Conservation (phyloP, 768 basidiomycete species). For the Dioszegia hungarica region DNA sequence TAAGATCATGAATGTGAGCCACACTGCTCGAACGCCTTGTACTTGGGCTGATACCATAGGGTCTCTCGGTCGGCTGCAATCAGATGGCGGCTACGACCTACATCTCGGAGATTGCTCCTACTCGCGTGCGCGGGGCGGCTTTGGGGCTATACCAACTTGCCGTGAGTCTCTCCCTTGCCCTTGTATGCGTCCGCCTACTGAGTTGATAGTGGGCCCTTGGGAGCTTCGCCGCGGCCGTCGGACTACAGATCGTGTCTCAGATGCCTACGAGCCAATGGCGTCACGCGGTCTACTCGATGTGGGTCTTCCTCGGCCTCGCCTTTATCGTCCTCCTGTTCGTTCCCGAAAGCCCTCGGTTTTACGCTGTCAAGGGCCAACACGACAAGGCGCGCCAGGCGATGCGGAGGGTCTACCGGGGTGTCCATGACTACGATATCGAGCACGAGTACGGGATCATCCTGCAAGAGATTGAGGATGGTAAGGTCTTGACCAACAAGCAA, state of each 20-base stretch:
- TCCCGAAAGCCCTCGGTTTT: constrained; percentile 28
- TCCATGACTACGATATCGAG: constrained; percentile 15
- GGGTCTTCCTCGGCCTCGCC: constrained; percentile 18
- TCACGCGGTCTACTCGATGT: constrained; percentile 28
- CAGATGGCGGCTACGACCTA: constrained; percentile 11
- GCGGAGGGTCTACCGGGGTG: constrained; percentile 3
- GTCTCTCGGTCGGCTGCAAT: constrained; percentile 10
- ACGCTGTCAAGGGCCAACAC: neutral
- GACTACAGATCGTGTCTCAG: constrained; percentile 12
- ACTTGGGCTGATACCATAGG: neutral
- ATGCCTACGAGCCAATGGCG: constrained; percentile 15
- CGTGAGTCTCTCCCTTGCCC: constrained; percentile 20
- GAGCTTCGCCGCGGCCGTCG: constrained; percentile 14
- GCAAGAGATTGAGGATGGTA: constrained; percentile 8
- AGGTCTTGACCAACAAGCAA: neutral
- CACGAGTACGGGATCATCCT: constrained; percentile 14
- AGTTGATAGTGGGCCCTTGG: constrained; percentile 19
- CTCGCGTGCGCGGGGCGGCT: constrained; percentile 11
- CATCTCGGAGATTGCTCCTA: constrained; percentile 25
- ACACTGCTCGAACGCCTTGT: neutral
- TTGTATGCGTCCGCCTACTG: constrained; percentile 23
- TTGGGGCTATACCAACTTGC: neutral
- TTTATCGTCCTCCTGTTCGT: constrained; percentile 22
- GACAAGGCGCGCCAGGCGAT: constrained; percentile 4
- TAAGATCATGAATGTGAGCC: constrained; percentile 2